Conservation (phyloP, 2,329 filamentous ascomycete species). For the Blumeriella jaapii region DNA sequence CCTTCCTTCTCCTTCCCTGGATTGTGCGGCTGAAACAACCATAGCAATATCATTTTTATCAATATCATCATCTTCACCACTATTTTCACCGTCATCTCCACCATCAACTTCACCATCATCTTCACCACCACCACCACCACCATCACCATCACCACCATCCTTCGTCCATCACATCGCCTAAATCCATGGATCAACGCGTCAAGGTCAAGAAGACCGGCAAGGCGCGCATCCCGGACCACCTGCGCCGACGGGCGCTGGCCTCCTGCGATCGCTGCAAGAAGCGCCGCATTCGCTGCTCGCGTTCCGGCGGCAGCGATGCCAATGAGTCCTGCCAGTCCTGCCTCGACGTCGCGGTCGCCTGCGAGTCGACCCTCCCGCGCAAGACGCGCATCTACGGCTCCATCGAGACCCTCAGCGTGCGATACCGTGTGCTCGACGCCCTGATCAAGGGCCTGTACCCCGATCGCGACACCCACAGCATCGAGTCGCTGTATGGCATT, state of each 20-base stretch:
- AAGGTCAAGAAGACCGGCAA: slow-evolving; percentile 23
- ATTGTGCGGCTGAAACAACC: no score
- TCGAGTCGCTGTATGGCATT: slow-evolving; percentile 31
- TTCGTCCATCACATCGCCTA: no score
- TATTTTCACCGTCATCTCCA: no score
- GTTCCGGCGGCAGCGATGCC: slow-evolving; percentile 18
- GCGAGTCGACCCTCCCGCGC: slow-evolving; percentile 33
- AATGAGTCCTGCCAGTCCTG: slow-evolving; percentile 31
- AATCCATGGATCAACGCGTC: slow-evolving; percentile 7
- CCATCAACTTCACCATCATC: no score
- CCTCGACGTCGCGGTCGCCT: slow-evolving; percentile 29
- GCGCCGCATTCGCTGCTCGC: slow-evolving; percentile 28
- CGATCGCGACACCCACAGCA: slow-evolving; percentile 29
- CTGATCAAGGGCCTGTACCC: slow-evolving; percentile 32
- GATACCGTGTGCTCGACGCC: slow-evolving; percentile 33
- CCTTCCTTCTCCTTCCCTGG: no score
- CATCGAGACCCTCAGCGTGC: slow-evolving; percentile 33
- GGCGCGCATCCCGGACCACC: slow-evolving; percentile 28
- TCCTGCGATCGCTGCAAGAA: slow-evolving; percentile 31
- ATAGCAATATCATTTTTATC: no score
- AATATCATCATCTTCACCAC: no score
- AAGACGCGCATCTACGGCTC: slow-evolving; percentile 36
- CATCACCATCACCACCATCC: no score
- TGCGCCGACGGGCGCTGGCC: slow-evolving; percentile 28
- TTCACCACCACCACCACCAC: no score